phyloP scores from a whole-genome alignment of 164 flowering plant species.

The Chimonanthus salicifolius region DNA sequence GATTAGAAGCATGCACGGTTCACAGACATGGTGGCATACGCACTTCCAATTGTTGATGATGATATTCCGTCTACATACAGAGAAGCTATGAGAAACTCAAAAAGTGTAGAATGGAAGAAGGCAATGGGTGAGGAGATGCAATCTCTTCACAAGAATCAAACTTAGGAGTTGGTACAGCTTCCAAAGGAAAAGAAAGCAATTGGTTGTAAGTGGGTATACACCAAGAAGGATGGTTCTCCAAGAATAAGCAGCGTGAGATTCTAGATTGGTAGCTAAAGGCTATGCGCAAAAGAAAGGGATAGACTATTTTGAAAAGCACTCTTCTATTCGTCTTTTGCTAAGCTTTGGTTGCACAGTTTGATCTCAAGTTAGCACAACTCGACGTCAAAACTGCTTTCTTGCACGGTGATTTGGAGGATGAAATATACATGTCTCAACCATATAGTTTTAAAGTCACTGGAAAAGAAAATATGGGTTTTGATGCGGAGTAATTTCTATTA shows the following conservation, averaged over 20 bases:
- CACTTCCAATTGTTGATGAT: not conserved
- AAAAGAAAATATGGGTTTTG: not conserved
- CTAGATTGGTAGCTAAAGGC: constrained; percentile 2
- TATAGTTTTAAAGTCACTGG: not conserved
- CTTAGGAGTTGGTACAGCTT: not conserved
- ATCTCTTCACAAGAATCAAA: not conserved
- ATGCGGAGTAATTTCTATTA: too few relatives aligned
- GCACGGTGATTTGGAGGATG: not conserved
- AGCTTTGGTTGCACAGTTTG: not conserved
- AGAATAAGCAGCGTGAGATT: not conserved
- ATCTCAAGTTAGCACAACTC: not conserved
- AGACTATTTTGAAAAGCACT: not conserved
- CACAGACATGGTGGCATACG: not conserved
- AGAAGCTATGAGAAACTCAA: not conserved
- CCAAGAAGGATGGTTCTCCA: not conserved
- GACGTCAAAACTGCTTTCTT: not conserved
- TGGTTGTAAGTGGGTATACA: not conserved
- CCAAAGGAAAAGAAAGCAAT: not conserved
- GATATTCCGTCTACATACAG: not conserved
- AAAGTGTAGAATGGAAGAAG: not conserved
- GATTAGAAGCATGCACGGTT: not conserved
- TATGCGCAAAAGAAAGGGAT: not conserved
- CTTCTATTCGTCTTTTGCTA: not conserved
- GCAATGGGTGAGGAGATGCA: not conserved
- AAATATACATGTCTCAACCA: not conserved